Conservation (phyloP, 768 basidiomycete genomes). For the Krasilnikovozyma curviuscula region DNA sequence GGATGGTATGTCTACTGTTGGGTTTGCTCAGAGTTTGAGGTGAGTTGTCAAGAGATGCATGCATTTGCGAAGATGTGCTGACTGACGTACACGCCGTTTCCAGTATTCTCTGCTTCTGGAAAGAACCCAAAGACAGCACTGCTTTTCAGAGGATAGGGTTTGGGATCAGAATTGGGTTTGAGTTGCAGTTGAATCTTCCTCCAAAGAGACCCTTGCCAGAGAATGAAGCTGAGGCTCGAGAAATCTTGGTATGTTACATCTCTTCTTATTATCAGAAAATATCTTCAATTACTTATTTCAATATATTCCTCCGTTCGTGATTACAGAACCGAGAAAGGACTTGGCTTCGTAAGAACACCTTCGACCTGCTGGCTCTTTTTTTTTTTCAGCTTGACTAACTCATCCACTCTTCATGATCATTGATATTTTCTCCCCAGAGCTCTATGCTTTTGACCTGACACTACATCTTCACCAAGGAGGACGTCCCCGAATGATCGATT, state of each 20-base stretch:
- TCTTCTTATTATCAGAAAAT: background rate
- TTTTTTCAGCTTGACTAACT: background rate
- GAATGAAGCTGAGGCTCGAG: conserved; percentile 12
- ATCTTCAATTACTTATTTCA: background rate
- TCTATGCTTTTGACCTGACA: no score
- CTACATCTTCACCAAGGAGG: no score
- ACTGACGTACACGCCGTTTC: no score
- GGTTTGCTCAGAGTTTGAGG: conserved; percentile 12
- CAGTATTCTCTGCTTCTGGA: conserved; percentile 17
- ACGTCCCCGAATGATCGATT: no score
- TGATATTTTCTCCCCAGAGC: no score
- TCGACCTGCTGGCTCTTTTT: conserved; percentile 12
- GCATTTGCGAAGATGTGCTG: no score
- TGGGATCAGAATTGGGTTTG: conserved; percentile 11
- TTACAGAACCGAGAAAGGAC: conserved; percentile 13
- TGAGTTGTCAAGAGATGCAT: no score
- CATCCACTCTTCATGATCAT: background rate
- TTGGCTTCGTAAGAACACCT: conserved; percentile 11
- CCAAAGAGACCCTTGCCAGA: conserved; percentile 3
- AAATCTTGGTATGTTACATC: conserved; percentile 8
- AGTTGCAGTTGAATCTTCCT: conserved; percentile 9
- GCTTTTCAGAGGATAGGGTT: conserved; percentile 11
- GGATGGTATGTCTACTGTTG: conserved; percentile 12
- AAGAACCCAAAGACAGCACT: conserved; percentile 12
- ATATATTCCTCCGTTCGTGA: background rate